A percentile compares a stretch with the other conserved stretches of the same genome.
These are phyloP conservation scores for Lagenidium sp. DNA, from an alignment of 352 stramenopile species.

Conservation along the genomic window DNA sequence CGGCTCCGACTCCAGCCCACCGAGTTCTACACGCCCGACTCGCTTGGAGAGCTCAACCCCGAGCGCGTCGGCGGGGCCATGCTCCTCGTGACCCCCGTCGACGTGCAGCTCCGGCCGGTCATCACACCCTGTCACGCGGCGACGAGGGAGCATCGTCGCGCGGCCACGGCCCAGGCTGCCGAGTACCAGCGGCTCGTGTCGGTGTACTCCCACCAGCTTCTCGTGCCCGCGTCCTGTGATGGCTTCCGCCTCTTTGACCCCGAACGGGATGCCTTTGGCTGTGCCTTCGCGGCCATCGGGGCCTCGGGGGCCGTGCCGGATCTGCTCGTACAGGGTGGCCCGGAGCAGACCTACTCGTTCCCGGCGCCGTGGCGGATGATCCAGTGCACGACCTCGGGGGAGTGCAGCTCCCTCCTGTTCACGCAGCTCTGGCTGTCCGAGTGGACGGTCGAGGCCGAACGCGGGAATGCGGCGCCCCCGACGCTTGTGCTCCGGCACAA, in stretches of 20 bases:
- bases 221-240: slow-evolving; percentile 14
- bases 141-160: background rate
- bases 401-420: slow-evolving; percentile 29
- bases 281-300: slow-evolving; percentile 21
- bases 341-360: slow-evolving; percentile 13
- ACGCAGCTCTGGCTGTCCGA: slow-evolving; percentile 27
- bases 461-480: background rate
- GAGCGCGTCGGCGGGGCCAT: slow-evolving; percentile 14
- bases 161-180: background rate
- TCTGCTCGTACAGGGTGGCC: no score
- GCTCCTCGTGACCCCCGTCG: slow-evolving; percentile 19
- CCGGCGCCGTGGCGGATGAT: slow-evolving; percentile 31
- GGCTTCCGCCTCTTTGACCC: slow-evolving; percentile 17
- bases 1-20: slow-evolving; percentile 20
- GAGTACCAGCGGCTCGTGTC: slow-evolving; percentile 15
- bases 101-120: slow-evolving; percentile 5
- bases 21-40: slow-evolving; percentile 18
- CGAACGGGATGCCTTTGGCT: slow-evolving; percentile 16
- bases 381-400: slow-evolving; percentile 22
- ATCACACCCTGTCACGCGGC: slow-evolving; percentile 12
- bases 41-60: slow-evolving; percentile 26
- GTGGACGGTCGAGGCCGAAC: slow-evolving; percentile 13
- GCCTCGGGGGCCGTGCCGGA: slow-evolving; percentile 17
- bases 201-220: slow-evolving; percentile 15
- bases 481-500: slow-evolving; percentile 19